phyloP scores from a whole-genome alignment of 139 green algal species.

The Monoraphidium neglectum region DNA sequence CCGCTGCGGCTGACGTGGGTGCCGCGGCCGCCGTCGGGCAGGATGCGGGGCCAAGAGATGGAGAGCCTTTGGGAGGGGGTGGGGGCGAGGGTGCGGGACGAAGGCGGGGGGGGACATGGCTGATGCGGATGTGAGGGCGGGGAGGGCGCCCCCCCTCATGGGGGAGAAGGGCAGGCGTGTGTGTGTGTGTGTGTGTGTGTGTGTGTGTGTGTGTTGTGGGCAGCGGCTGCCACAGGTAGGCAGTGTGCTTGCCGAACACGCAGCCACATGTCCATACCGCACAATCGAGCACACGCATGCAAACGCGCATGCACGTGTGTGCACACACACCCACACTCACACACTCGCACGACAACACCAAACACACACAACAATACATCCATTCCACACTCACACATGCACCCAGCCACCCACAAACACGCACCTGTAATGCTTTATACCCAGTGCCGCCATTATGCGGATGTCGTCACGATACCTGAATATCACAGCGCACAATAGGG shows the following conservation, averaged over 20 bases:
- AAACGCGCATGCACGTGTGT: background rate
- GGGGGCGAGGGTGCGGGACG: too few relatives aligned
- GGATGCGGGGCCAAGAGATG: constrained; percentile 54
- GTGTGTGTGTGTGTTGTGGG: background rate
- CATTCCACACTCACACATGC: background rate
- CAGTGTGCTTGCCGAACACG: background rate
- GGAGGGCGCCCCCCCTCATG: too few relatives aligned
- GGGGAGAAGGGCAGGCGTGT: too few relatives aligned
- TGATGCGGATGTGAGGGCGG: too few relatives aligned
- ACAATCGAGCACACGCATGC: background rate
- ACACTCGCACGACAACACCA: background rate
- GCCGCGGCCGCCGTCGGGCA: constrained; percentile 39
- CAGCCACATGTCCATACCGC: background rate
- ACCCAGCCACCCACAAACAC: background rate
- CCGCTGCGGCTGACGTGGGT: constrained; percentile 21
- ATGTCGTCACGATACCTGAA: constrained; percentile 29
- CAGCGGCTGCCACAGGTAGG: background rate
- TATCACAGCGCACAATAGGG: too few relatives aligned
- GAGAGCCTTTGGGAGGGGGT: constrained; percentile 18
- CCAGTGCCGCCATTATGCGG: constrained; percentile 24
- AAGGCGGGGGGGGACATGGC: too few relatives aligned
- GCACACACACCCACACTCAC: background rate
- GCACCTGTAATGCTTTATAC: constrained; percentile 34
- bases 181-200: too few relatives aligned
- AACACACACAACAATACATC: background rate